Evolutionary conservation across 495 filamentous ascomycete species (phyloP).

Genomic region (Rusavskia elegans): DNA sequence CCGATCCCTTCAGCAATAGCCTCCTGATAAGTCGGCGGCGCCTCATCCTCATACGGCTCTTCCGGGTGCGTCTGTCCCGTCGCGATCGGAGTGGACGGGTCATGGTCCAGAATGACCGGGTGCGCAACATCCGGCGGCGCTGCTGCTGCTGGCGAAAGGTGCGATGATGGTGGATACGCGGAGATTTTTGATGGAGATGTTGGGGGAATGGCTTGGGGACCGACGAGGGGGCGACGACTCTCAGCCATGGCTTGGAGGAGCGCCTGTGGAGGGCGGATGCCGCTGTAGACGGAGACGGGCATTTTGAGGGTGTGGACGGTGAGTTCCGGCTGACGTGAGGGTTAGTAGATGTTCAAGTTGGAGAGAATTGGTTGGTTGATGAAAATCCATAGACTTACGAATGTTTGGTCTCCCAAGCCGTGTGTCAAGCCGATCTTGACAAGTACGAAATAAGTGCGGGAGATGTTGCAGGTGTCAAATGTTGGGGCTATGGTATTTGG

Average conservation of each 20-base stretch:
- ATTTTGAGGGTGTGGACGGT: conserved; percentile 63
- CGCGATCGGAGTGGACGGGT: conserved; percentile 15
- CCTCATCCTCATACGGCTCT: conserved; percentile 35
- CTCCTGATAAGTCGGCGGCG: conserved; percentile 75
- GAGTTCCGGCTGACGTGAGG: conserved; percentile 40
- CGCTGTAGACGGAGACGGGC: conserved; percentile 72
- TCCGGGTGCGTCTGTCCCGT: not conserved
- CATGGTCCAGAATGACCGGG: conserved; percentile 7
- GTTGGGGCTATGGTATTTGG: conserved; percentile 74
- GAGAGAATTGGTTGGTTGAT: too few relatives aligned
- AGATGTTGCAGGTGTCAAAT: conserved; percentile 81
- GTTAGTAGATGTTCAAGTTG: not conserved
- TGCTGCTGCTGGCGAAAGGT: conserved; percentile 7
- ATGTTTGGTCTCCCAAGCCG: conserved; percentile 30
- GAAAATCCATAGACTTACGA: conserved; percentile 25
- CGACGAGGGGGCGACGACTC: conserved; percentile 14
- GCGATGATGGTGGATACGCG: conserved; percentile 5
- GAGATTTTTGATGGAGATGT: conserved; percentile 21
- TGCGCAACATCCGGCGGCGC: not conserved
- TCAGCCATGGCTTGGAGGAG: conserved; percentile 53
- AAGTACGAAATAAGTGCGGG: conserved; percentile 66
- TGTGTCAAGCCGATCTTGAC: conserved; percentile 59
- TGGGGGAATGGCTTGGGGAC: conserved; percentile 10
- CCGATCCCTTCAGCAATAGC: conserved; percentile 67
- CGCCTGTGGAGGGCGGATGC: conserved; percentile 64